These are phyloP conservation scores for Trichaptum fuscoviolaceum DNA, from an alignment of 768 basidiomycete genomes.

Conservation along the genomic window DNA sequence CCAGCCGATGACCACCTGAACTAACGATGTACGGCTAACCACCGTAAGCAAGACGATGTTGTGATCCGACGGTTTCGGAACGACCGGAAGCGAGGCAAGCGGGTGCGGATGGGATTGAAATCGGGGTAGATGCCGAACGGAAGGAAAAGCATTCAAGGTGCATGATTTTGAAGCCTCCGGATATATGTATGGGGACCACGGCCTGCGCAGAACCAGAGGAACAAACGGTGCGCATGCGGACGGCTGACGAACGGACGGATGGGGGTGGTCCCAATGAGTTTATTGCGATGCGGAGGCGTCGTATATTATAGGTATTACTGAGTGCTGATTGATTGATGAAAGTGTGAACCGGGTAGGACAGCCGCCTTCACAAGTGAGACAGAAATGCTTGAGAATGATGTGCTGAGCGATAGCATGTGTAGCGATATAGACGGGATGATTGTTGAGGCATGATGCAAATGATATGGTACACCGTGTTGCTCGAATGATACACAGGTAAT, in stretches of 20 bases:
- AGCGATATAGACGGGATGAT: not conserved
- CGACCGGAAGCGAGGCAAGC: not conserved
- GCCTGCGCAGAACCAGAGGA: not conserved
- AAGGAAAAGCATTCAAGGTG: not conserved
- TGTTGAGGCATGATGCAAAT: not conserved
- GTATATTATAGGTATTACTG: no score
- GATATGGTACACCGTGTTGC: not conserved
- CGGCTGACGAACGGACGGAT: not conserved
- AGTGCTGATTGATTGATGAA: no score
- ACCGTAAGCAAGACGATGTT: not conserved
- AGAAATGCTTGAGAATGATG: not conserved
- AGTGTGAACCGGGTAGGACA: no score
- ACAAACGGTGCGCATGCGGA: not conserved
- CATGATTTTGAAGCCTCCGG: not conserved
- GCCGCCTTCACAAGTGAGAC: no score
- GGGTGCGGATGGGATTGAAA: not conserved
- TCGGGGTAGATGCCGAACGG: not conserved
- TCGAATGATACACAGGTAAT: not conserved
- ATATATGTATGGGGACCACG: not conserved
- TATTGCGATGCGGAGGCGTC: no score
- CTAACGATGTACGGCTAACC: no score
- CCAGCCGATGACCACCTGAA: no score
- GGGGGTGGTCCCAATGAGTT: not conserved
- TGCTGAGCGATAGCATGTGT: not conserved
- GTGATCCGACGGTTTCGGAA: not conserved